phyloP scores from a whole-genome alignment of 1,284 basidiomycete genomes.

The Boletellus sp. region DNA sequence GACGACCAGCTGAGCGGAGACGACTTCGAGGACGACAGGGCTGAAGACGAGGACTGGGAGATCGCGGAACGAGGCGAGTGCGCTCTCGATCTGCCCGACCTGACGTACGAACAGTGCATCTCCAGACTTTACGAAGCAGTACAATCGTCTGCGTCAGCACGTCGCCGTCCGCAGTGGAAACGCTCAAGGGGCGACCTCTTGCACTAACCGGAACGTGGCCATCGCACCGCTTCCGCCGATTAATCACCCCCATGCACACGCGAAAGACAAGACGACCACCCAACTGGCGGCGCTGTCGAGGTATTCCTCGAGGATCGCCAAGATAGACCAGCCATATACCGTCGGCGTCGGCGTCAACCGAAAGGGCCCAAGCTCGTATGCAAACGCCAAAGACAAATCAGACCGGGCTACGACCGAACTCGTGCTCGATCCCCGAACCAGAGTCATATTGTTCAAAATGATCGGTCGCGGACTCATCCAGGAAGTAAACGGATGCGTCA shows the following conservation, averaged over 20 bases:
- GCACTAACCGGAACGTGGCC: slow-evolving; percentile 43
- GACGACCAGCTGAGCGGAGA: slow-evolving; percentile 39
- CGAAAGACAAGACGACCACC: slow-evolving; percentile 56
- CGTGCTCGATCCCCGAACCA: slow-evolving; percentile 87
- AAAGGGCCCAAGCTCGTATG: slow-evolving; percentile 82
- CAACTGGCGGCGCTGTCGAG: slow-evolving; percentile 70
- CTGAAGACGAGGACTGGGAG: slow-evolving; percentile 92
- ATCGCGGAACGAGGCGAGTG: slow-evolving; percentile 67
- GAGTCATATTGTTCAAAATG: slow-evolving; percentile 91
- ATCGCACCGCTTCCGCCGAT: slow-evolving; percentile 68
- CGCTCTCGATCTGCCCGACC: background rate
- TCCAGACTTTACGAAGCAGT: slow-evolving; percentile 94
- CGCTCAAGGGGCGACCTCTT: slow-evolving; percentile 52
- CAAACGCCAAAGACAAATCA: slow-evolving; percentile 88
- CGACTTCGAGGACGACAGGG: slow-evolving; percentile 53
- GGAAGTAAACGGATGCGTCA: slow-evolving; percentile 90
- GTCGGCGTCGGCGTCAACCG: slow-evolving; percentile 82
- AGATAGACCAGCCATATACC: slow-evolving; percentile 70
- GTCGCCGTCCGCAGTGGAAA: slow-evolving; percentile 69
- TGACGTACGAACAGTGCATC: slow-evolving; percentile 1
- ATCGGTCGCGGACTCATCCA: slow-evolving; percentile 82
- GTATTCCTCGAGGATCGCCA: slow-evolving; percentile 63
- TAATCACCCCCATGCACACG: slow-evolving; percentile 52
- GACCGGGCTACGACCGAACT: slow-evolving; percentile 94
- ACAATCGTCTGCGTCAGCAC: slow-evolving; percentile 87